Conservation (phyloP, 257 asterid genomes). For the Capsicum chinense region DNA sequence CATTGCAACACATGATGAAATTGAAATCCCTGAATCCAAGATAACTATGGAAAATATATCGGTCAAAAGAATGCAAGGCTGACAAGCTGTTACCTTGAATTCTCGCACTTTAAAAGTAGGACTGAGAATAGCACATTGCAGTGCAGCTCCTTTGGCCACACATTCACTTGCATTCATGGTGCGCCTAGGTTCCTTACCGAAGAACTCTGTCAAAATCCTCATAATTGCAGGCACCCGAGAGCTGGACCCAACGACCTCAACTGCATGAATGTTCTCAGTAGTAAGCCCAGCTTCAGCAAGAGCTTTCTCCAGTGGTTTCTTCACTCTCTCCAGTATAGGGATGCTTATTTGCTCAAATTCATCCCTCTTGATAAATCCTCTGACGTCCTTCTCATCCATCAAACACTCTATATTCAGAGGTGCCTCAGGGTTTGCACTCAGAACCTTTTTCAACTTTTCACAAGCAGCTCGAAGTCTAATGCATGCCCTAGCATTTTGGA, state of each 20-base stretch:
- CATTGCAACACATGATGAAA: conserved; percentile 5
- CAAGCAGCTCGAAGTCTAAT: conserved; percentile 32
- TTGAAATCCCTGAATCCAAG: neutral
- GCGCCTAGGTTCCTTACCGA: conserved; percentile 88
- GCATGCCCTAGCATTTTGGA: conserved; percentile 90
- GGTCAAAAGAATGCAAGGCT: conserved; percentile 10
- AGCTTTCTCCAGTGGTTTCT: conserved; percentile 90
- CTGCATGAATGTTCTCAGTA: conserved; percentile 65
- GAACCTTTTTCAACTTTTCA: conserved; percentile 33
- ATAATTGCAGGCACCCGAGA: conserved; percentile 92
- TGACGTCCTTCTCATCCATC: conserved; percentile 31
- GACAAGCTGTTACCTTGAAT: conserved; percentile 62
- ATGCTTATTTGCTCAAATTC: conserved; percentile 83
- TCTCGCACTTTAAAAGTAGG: conserved; percentile 95
- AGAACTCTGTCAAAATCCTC: conserved; percentile 83
- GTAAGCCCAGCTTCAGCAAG: conserved; percentile 80
- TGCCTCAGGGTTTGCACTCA: conserved; percentile 31
- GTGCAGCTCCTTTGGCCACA: conserved; percentile 90
- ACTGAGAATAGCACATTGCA: conserved; percentile 89
- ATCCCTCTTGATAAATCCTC: conserved; percentile 43
- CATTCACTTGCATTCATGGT: conserved; percentile 99
- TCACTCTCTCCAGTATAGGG: conserved; percentile 90
- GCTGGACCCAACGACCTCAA: conserved; percentile 94
- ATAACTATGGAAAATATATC: neutral
- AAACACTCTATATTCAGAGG: conserved; percentile 32